Evolutionary conservation across 2,329 filamentous ascomycete genomes (phyloP).

Genomic region (Xylariomycetidae sp.): DNA sequence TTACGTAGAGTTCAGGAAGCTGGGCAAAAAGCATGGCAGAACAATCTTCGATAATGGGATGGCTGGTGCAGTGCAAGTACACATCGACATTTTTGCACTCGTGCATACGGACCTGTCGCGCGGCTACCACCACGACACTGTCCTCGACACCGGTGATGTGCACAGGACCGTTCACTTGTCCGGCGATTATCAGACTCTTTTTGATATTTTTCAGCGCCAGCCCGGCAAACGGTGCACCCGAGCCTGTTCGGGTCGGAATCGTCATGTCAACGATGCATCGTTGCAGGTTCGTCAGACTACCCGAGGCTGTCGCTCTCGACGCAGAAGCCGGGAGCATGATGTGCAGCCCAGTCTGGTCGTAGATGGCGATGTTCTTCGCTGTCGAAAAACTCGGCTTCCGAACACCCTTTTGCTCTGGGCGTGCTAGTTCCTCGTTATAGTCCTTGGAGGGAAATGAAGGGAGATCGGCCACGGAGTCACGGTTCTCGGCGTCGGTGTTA

Average conservation of each 20-base stretch:
- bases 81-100: slow-evolving; percentile 76
- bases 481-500: slow-evolving; percentile 20
- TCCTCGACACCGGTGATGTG: slow-evolving; percentile 74
- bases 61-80: slow-evolving; percentile 75
- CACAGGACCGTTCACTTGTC: slow-evolving; percentile 71
- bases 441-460: slow-evolving; percentile 38
- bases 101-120: slow-evolving; percentile 90
- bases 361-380: slow-evolving; percentile 58
- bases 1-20: slow-evolving; percentile 65
- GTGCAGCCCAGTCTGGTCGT: slow-evolving; percentile 62
- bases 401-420: slow-evolving; percentile 29
- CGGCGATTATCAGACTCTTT: slow-evolving; percentile 70
- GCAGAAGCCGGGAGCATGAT: slow-evolving; percentile 73
- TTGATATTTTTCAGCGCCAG: slow-evolving; percentile 63
- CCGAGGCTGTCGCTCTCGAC: slow-evolving; percentile 66
- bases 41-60: slow-evolving; percentile 94
- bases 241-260: slow-evolving; percentile 57
- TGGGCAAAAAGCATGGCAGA: slow-evolving; percentile 72
- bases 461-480: slow-evolving; percentile 34
- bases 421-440: slow-evolving; percentile 55
- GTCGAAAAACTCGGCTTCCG: slow-evolving; percentile 62
- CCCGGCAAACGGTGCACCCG: slow-evolving; percentile 63
- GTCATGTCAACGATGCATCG: slow-evolving; percentile 79
- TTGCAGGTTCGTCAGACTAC: slow-evolving; percentile 64
- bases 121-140: slow-evolving; percentile 72